Base-by-base conservation (phyloP, 116 monocot species). In the Phalaenopsis hybrid region DNA sequence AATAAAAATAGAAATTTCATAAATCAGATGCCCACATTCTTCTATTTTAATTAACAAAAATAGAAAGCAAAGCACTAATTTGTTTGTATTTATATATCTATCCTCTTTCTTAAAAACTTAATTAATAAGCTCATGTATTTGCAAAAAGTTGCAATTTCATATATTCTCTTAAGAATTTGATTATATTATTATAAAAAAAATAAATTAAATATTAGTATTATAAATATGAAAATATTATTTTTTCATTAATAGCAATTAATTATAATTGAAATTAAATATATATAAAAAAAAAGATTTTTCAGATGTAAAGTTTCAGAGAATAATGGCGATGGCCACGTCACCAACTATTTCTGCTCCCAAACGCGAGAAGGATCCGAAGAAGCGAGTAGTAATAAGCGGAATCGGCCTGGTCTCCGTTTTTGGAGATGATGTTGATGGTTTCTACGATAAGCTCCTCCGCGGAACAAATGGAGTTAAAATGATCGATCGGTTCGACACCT, bases 321-420 rank as follows among this genome's bases (percentile, higher is more conserved):
- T 86, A 46, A 79, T 55, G 31, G 86, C 82, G 6, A 80, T 79
- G 68, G 10, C 7, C 49, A 45, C 77, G 8, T 44, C 81, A 4
- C n/a, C 44, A 3, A 80, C 73, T 1, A 48, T 83, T 37, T 16
- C 81, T 6, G 86, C 84, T 34, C 89, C 89, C 7, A 86, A 82
- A 51, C 63, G 89, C 70, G 82, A 89, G 80, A 84, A 81, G 8
- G 86, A 89, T 63, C 89, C 89, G 0, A 89, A 79, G 85, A 89
- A 86, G 51, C 63, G 89, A 45, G 79, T 89, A 8, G 89, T 89
- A 12, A 80, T 89, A 25, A n/a, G n/a, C n/a, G n/a, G n/a, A n/a
- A n/a, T n/a, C n/a, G n/a, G n/a, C n/a, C n/a, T n/a, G n/a, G n/a
- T n/a, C n/a, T n/a, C n/a, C n/a, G 28, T 31, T 0, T 87, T 89